These are phyloP conservation scores for Claviceps digitariae DNA, from an alignment of 2,329 filamentous ascomycete genomes.

Conservation along the genomic window DNA sequence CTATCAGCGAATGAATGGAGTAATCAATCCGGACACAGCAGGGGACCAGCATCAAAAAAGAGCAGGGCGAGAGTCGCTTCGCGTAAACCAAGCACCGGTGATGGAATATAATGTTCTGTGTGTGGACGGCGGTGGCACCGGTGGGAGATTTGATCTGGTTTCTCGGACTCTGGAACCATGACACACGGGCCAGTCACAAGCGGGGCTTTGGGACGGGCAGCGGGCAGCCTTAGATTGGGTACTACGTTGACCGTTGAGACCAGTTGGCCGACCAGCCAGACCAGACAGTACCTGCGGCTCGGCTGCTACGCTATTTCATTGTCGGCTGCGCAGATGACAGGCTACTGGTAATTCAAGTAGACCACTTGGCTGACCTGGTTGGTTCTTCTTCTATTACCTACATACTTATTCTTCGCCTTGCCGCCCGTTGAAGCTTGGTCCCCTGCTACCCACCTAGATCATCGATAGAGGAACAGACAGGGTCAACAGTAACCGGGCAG, in stretches of 20 bases:
- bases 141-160: neutral
- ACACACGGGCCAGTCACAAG: constrained; percentile 1
- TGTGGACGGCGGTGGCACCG: neutral
- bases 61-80: neutral
- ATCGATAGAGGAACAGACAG: neutral
- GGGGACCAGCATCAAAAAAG: neutral
- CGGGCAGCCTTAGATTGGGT: neutral
- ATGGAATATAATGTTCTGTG: neutral
- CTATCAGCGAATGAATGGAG: neutral
- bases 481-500: neutral
- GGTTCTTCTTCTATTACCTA: no score
- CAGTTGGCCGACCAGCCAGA: no score
- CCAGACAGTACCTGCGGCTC: no score
- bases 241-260: no score
- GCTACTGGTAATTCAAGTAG: no score
- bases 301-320: neutral
- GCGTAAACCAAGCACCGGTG: neutral
- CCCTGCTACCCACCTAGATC: neutral
- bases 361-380: neutral
- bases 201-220: neutral
- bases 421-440: neutral
- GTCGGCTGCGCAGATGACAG: neutral
- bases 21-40: neutral
- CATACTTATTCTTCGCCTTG: neutral
- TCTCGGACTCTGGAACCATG: neutral